Evolutionary conservation across 495 filamentous ascomycete species (phyloP), one percentile per base, ranked within the genome.

Genomic region (Oidiodendron maius): DNA sequence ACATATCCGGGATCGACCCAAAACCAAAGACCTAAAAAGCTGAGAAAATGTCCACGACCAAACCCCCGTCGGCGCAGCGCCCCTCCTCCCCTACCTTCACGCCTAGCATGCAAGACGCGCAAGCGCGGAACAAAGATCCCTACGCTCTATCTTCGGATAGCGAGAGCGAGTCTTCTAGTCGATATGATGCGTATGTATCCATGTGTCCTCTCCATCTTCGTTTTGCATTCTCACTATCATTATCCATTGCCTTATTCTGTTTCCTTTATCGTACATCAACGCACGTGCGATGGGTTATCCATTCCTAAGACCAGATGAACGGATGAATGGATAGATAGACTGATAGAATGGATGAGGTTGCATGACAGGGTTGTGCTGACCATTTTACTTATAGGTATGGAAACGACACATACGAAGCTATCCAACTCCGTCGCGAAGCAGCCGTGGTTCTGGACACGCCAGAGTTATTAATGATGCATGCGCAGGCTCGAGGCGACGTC

Each of bases 381-480:
- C n/a, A n/a, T n/a, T n/a, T n/a, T n/a, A n/a, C n/a, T 16, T 32
- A 17, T 17, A 53, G 52, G 15, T 52, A 56, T 25, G 37, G 49
- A 18, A 55, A 55, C 26, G 45, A 48, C 16, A 25, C 46, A 1
- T 57, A 53, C 30, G 50, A 46, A 17, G 32, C 16, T 5, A 28
- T 38, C 13, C 66, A 75, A 47, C 59, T 60, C 10, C 69, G 70
- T 2, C 58, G 66, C 28, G 53, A 64, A 21, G 74, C 74, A 24
- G 58, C 67, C 13, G 55, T 69, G 17, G 66, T 73, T 21, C 60
- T 79, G 0, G 67, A 75, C 40, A 71, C 53, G 40, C 74, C 74
- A 1, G 75, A 79, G 48, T 51, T 74, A 44, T 58, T 79, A 20
- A 74, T 75, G 66, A 77, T 77, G 71, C 67, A 71, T 22, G 67